Percentiles rank a stretch among this genome's conserved stretches.
Conservation (phyloP, 2,329 filamentous ascomycete genomes). For the Plenodomus lindquistii region DNA sequence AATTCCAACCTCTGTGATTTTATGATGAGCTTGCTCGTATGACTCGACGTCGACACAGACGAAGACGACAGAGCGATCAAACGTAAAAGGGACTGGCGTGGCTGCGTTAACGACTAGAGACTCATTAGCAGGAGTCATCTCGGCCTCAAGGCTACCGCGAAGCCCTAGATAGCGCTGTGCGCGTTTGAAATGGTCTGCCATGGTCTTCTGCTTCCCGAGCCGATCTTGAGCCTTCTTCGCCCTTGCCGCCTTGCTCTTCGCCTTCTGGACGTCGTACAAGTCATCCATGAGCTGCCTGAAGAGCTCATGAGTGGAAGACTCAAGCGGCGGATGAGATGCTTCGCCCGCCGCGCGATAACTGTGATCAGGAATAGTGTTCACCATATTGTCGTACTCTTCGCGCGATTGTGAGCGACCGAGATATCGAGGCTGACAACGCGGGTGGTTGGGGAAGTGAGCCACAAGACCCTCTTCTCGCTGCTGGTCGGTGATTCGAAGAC, state of each 20-base stretch:
- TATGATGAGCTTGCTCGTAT: constrained; percentile 67
- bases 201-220: constrained; percentile 55
- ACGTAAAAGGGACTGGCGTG: constrained; percentile 25
- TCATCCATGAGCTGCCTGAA: constrained; percentile 62
- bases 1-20: constrained; percentile 85
- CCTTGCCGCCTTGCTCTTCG: constrained; percentile 52
- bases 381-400: constrained; percentile 49
- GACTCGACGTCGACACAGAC: constrained; percentile 83
- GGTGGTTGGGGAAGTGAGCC: constrained; percentile 63
- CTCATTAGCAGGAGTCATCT: not conserved
- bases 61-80: constrained; percentile 64
- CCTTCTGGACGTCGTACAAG: constrained; percentile 55
- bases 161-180: constrained; percentile 74
- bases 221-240: constrained; percentile 57
- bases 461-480: constrained; percentile 60
- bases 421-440: constrained; percentile 68
- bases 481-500: constrained; percentile 62
- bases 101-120: constrained; percentile 21
- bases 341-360: constrained; percentile 22
- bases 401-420: constrained; percentile 61
- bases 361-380: constrained; percentile 18
- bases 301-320: constrained; percentile 45
- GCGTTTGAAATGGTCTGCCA: constrained; percentile 62
- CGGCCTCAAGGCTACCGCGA: constrained; percentile 41
- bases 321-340: constrained; percentile 28